phyloP scores from a whole-genome alignment of 495 filamentous ascomycete genomes.

The Cairneyella variabilis region DNA sequence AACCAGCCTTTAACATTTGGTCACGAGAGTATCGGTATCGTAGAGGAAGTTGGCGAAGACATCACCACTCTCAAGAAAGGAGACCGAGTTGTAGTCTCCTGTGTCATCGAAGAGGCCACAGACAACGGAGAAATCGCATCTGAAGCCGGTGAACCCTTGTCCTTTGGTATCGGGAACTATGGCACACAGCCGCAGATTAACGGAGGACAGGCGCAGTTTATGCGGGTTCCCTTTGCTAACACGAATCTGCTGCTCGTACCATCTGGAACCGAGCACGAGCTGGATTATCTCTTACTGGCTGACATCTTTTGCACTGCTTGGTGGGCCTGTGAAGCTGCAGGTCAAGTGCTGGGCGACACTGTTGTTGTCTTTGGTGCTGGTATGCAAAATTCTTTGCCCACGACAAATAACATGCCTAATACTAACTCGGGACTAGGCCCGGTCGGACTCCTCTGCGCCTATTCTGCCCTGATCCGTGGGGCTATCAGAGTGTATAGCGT shows the following conservation, averaged over 20 bases:
- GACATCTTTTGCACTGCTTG: slow-evolving; percentile 38
- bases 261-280: slow-evolving; percentile 8
- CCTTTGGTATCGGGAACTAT: slow-evolving; percentile 70
- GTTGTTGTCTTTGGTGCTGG: slow-evolving; percentile 41
- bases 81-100: slow-evolving; percentile 35
- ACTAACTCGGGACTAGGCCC: too few species aligned
- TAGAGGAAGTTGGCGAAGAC: slow-evolving; percentile 31
- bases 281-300: slow-evolving; percentile 35
- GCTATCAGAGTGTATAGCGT: slow-evolving; percentile 30
- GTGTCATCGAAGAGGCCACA: slow-evolving; percentile 43
- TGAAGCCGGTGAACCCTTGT: slow-evolving; percentile 61
- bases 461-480: slow-evolving; percentile 37
- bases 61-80: slow-evolving; percentile 29
- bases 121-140: slow-evolving; percentile 60
- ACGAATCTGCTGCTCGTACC: slow-evolving; percentile 31
- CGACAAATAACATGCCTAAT: not conserved
- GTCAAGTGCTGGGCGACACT: slow-evolving; percentile 33
- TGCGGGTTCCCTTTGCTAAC: slow-evolving; percentile 38
- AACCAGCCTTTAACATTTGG: slow-evolving; percentile 26
- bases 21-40: slow-evolving; percentile 38
- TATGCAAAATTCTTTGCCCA: slow-evolving; percentile 24
- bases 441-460: slow-evolving; percentile 36
- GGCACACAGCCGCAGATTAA: slow-evolving; percentile 50
- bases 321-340: slow-evolving; percentile 31
- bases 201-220: slow-evolving; percentile 35